A percentile compares a stretch with the other conserved stretches of the same genome.
Evolutionary conservation across 225 moss, liverwort and hornwort species (phyloP).

Genomic region (Pleurozium schreberi): DNA sequence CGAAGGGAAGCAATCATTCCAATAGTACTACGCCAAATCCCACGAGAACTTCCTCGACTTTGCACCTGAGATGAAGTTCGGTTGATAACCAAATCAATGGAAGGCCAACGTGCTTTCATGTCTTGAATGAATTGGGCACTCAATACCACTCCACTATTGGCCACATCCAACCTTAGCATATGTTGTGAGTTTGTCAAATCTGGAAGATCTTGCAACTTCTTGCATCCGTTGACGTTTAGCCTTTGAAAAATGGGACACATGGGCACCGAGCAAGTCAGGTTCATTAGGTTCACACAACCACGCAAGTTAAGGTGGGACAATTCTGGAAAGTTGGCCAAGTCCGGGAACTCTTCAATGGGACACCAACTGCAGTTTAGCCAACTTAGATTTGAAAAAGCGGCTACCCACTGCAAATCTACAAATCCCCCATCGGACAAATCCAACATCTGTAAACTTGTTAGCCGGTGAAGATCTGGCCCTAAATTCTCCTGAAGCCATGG

Average conservation of each 20-base stretch:
- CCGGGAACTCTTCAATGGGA: background rate
- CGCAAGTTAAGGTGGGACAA: accelerated
- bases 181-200: background rate
- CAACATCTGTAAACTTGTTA: accelerated
- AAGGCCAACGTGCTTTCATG: background rate
- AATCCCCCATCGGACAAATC: accelerated
- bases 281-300: accelerated
- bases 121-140: background rate
- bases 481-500: background rate
- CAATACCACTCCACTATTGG: background rate
- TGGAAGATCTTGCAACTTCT: background rate
- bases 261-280: background rate
- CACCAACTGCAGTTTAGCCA: accelerated
- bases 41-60: background rate
- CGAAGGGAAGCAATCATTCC: background rate
- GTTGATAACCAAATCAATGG: accelerated
- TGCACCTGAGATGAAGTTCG: too few species aligned
- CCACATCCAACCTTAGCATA: accelerated
- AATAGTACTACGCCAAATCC: background rate
- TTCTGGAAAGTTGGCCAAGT: background rate
- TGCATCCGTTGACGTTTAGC: accelerated
- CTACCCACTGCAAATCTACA: accelerated
- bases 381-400: accelerated
- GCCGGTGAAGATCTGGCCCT: accelerated
- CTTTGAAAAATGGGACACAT: accelerated